A percentile compares a stretch with the other conserved stretches of the same genome.
phyloP scores from a whole-genome alignment of 2,329 filamentous ascomycete genomes.

The Fusarium buharicum region DNA sequence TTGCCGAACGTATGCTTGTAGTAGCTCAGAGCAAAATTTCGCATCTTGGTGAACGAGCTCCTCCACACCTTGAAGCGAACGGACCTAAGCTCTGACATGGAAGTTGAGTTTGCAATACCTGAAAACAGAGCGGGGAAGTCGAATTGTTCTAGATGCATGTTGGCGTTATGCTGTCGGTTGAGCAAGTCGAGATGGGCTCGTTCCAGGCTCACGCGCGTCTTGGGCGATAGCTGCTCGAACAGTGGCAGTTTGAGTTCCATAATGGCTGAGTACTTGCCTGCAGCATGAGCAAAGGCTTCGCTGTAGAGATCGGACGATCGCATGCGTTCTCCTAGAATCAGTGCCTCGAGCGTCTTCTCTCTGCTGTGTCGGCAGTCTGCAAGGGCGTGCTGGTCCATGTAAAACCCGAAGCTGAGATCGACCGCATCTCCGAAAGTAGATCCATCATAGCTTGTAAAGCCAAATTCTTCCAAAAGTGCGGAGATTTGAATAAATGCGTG shows the following conservation, averaged over 20 bases:
- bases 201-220: conserved; percentile 82
- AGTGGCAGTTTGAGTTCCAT: conserved; percentile 73
- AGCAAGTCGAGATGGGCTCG: conserved; percentile 83
- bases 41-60: conserved; percentile 76
- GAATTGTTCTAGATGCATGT: conserved; percentile 82
- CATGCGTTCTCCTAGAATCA: conserved; percentile 91
- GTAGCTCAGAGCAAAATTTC: conserved; percentile 76
- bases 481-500: conserved; percentile 65
- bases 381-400: conserved; percentile 79
- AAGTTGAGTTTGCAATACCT: conserved; percentile 86
- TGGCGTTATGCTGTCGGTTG: conserved; percentile 75
- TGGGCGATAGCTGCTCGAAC: conserved; percentile 73
- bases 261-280: conserved; percentile 84
- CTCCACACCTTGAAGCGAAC: conserved; percentile 89
- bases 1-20: conserved; percentile 69
- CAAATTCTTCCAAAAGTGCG: conserved; percentile 64
- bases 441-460: conserved; percentile 66
- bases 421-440: conserved; percentile 69
- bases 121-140: conserved; percentile 92
- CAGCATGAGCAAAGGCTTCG: conserved; percentile 90
- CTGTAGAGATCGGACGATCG: conserved; percentile 84
- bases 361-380: conserved; percentile 83
- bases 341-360: conserved; percentile 88
- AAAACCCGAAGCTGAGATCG: conserved; percentile 74
- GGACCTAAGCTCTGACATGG: conserved; percentile 76